Percentiles rank a stretch among this genome's conserved stretches.
phyloP scores from a whole-genome alignment of 345 rosid genomes.

The Aquilaria sinensis region DNA sequence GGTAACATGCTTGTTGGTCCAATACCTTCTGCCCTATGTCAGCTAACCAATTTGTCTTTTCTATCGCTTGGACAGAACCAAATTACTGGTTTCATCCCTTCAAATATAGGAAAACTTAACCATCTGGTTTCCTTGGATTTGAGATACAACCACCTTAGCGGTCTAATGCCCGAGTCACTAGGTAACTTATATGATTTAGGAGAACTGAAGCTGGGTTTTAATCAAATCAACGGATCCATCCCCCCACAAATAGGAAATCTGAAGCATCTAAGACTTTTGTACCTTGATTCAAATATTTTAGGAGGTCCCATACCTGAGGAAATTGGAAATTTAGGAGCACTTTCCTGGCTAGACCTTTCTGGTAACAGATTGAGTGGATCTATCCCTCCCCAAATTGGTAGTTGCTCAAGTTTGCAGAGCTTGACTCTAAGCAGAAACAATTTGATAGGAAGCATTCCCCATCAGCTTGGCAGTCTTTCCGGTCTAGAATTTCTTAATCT shows the following conservation, averaged over 20 bases:
- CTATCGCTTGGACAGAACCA: too few relatives aligned
- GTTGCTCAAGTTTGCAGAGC: background rate
- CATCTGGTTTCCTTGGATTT: too few relatives aligned
- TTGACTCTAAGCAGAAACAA: background rate
- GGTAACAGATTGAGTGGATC: background rate
- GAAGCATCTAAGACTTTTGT: background rate
- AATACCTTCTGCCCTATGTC: conserved; percentile 3
- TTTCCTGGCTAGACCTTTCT: background rate
- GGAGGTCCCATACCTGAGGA: background rate
- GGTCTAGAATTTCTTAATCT: background rate
- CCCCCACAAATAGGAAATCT: conserved; percentile 1
- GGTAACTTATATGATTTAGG: background rate
- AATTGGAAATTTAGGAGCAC: background rate
- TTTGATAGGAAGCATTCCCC: background rate
- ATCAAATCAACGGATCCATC: conserved; percentile 1
- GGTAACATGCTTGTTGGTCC: background rate
- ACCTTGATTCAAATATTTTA: background rate
- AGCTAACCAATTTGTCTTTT: background rate
- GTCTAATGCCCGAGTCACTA: background rate
- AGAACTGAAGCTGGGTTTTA: background rate
- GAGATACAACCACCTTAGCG: background rate
- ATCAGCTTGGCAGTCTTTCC: background rate
- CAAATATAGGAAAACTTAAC: too few relatives aligned
- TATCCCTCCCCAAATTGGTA: background rate
- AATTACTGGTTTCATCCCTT: too few relatives aligned